These are phyloP conservation scores for Alternaria sp. DNA, from an alignment of 2,329 filamentous ascomycete genomes.

Conservation along the genomic window DNA sequence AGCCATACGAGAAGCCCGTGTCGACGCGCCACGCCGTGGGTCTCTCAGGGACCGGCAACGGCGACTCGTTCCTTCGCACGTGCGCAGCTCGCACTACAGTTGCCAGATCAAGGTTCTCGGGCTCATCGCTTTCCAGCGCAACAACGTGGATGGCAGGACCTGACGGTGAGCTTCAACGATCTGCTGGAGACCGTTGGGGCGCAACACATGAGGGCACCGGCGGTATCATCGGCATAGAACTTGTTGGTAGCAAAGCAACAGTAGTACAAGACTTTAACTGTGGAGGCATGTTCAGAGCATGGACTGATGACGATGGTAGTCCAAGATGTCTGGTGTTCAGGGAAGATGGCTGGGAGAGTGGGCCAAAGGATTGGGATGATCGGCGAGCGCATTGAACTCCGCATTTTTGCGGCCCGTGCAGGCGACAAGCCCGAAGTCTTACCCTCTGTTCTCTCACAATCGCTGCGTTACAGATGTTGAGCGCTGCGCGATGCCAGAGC, in stretches of 20 bases:
- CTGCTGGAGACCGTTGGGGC: constrained; percentile 75
- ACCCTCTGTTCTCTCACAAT: background rate
- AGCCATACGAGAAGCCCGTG: constrained; percentile 2
- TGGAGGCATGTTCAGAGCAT: constrained; percentile 86
- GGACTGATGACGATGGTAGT: constrained; percentile 68
- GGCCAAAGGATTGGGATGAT: constrained; percentile 15
- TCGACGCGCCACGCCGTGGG: constrained; percentile 56
- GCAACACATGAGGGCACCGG: constrained; percentile 80
- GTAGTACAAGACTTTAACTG: constrained; percentile 84
- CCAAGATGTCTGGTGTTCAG: constrained; percentile 66
- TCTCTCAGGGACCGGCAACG: constrained; percentile 83
- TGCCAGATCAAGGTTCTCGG: constrained; percentile 72
- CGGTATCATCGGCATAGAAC: constrained; percentile 83
- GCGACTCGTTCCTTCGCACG: constrained; percentile 81
- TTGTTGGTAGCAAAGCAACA: constrained; percentile 58
- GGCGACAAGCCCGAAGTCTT: background rate
- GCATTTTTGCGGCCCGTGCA: background rate
- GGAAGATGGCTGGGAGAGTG: constrained; percentile 46
- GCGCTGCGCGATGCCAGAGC: background rate
- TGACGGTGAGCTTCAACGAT: constrained; percentile 74
- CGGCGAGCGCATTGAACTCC: background rate
- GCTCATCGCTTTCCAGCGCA: constrained; percentile 61
- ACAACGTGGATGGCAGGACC: constrained; percentile 71
- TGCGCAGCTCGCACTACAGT: constrained; percentile 74
- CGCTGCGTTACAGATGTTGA: background rate